A percentile compares a stretch with the other conserved stretches of the same genome.
Conservation (phyloP, 2,329 filamentous ascomycete species). For the Nigrospora sphaerica region DNA sequence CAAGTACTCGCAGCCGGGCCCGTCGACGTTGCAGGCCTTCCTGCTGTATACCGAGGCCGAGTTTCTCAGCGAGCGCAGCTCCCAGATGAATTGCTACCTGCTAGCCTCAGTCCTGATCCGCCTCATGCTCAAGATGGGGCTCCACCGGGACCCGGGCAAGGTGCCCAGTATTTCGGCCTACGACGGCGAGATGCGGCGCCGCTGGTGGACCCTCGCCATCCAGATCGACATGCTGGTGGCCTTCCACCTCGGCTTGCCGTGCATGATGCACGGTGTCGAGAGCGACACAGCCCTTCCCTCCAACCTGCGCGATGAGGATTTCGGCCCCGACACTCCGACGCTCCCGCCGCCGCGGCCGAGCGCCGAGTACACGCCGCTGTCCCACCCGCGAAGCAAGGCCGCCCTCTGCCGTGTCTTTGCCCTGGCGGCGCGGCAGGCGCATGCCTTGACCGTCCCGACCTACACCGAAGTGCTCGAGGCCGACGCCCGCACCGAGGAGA, state of each 20-base stretch:
- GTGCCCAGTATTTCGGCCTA: slow-evolving; percentile 43
- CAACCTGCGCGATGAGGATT: slow-evolving; percentile 61
- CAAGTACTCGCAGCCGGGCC: slow-evolving; percentile 42
- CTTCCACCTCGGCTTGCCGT: slow-evolving; percentile 61
- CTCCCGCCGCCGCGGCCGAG: slow-evolving; percentile 50
- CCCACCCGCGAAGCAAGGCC: slow-evolving; percentile 47
- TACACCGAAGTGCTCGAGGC: slow-evolving; percentile 43
- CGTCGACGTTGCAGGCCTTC: slow-evolving; percentile 41
- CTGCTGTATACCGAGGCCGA: slow-evolving; percentile 46
- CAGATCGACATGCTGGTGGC: slow-evolving; percentile 59
- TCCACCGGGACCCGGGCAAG: slow-evolving; percentile 48
- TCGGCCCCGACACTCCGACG: slow-evolving; percentile 44
- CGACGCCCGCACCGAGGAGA: slow-evolving; percentile 36
- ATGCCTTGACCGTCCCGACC: slow-evolving; percentile 37
- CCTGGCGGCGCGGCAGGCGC: slow-evolving; percentile 41
- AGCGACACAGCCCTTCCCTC: slow-evolving; percentile 54
- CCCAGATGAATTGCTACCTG: slow-evolving; percentile 48
- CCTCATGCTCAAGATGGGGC: slow-evolving; percentile 51
- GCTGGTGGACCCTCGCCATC: slow-evolving; percentile 44
- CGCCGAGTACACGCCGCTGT: slow-evolving; percentile 53
- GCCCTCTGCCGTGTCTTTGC: slow-evolving; percentile 39
- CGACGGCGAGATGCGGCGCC: slow-evolving; percentile 46
- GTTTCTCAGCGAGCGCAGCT: slow-evolving; percentile 42
- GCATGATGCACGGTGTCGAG: slow-evolving; percentile 57
- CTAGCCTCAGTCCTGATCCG: slow-evolving; percentile 42